Evolutionary conservation across 129 eudicot genomes (phyloP), one percentile per base, ranked within the genome.

Genomic region (Mikania micrantha): DNA sequence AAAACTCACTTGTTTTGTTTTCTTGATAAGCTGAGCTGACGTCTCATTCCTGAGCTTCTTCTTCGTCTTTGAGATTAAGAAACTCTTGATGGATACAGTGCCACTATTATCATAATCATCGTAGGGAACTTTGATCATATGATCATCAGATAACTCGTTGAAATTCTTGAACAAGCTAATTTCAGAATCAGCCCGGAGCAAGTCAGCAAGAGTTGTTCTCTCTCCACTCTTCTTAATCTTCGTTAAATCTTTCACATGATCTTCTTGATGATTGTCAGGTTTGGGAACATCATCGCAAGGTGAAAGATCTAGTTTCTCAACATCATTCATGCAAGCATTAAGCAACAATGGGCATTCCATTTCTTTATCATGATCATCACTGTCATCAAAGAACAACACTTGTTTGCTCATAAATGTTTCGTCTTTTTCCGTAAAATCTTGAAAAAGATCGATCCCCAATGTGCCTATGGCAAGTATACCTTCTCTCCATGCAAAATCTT

Each of bases 161-260:
- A 19, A 2, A 29, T 9, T 64, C 1, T 31, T 44, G 7, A n/a
- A 31, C 28, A 35, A 34, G 70, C 35, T 72, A 9, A 62, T 70
- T 19, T 77, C 85, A 7, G 82, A 71, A 52, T 87, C 86, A 10
- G 75, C 84, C 10, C 77, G 62, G 66, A 87, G 75, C 78, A 87
- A 78, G 10, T 87, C 95, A 4, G 90, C 95, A 20, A 87, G 88
- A 3, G 95, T 87, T 41, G 74, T 76, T 75, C 95, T 79, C 70
- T 80, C 81, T 68, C 74, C 74, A 27, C 27, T 1, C 22, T 49
- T 77, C 78, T 28, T 69, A 35, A 28, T 24, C 77, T 49, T 62
- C 38, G 7, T 38, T 25, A 45, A 34, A 49, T 63, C 70, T 21
- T 49, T 35, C 28, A 20, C 57, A 56, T 42, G 39, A 6, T 53